These are phyloP conservation scores for Mortierella sp. DNA, from an alignment of 371 early-diverging fungal species.

Conservation along the genomic window DNA sequence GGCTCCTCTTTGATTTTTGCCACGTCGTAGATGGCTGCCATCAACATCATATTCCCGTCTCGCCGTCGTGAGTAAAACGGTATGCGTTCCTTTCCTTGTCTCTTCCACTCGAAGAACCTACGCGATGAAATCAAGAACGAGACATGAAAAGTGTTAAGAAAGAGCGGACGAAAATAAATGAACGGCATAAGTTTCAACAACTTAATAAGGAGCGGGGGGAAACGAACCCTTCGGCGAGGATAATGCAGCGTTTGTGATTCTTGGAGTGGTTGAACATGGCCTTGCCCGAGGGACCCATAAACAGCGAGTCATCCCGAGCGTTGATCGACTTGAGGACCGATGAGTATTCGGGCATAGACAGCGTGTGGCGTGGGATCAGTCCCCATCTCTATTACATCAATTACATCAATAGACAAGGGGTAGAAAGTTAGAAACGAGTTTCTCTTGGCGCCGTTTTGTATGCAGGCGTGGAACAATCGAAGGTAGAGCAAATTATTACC, in stretches of 20 bases:
- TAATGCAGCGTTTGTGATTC: conserved; percentile 73
- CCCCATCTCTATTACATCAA: conserved; percentile 70
- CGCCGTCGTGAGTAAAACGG: conserved; percentile 72
- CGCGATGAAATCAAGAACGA: neutral
- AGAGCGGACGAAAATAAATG: neutral
- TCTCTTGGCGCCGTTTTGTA: neutral
- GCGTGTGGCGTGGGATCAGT: conserved; percentile 70
- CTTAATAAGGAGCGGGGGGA: neutral
- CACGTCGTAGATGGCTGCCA: conserved; percentile 73
- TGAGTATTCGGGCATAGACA: conserved; percentile 58
- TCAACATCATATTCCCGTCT: conserved; percentile 71
- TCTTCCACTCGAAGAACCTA: conserved; percentile 85
- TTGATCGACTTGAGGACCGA: conserved; percentile 71
- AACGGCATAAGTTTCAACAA: neutral
- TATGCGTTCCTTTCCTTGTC: conserved; percentile 64
- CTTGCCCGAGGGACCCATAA: conserved; percentile 50
- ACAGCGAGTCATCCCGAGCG: conserved; percentile 77
- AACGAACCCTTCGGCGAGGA: conserved; percentile 75
- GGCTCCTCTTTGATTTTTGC: conserved; percentile 56
- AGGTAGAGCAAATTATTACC: conserved; percentile 46
- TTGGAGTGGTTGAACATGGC: conserved; percentile 71
- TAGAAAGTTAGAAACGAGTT: neutral
- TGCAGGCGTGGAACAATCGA: too few relatives aligned
- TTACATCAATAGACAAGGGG: neutral
- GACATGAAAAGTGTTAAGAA: neutral